Evolutionary conservation across 1,284 basidiomycete species (phyloP), one percentile per base, ranked within the genome.

Genomic region (Anthracocystis walkeri): DNA sequence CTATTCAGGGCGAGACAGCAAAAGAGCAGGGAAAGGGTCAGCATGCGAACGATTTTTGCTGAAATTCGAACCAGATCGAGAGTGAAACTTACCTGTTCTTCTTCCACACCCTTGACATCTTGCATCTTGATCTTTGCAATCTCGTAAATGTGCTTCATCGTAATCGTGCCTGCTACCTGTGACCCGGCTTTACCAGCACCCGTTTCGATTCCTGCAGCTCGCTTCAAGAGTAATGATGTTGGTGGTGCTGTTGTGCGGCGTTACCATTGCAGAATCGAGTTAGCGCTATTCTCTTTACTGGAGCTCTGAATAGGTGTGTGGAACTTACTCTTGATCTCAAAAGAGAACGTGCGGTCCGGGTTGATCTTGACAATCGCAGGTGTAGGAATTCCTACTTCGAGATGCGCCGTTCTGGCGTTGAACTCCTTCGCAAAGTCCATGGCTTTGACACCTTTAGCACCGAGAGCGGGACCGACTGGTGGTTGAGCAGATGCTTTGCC

Each of bases 61-160:
- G 12, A 27, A 25, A 23, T 7, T 31, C n/a, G 31, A n/a, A n/a
- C n/a, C n/a, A n/a, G n/a, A 33, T 21, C 1, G 31, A 14, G n/a
- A 50, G 14, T 45, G 2, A 14, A 35, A 23, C 77, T 40, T 48
- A 82, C 81, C 66, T 82, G 76, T 45, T 83, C 80, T 45, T 82
- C 81, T 27, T 56, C 65, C 3, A 83, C 73, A 23, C 77, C 78
- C 45, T 73, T 63, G 35, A 78, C 77, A 49, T 99, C 97, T 79
- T 89, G 90, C 69, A 91, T 90, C 88, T 99, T 99, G 86, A 99
- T 93, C 89, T 93, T 97, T 41, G 97, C 95, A 84, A 99, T 98
- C 88, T 99, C 97, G 87, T 97, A 99, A 83, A 99, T 90, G 87
- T 98, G 95, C 88, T 99, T 99, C 82, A 99, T 89, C 77, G 90